phyloP scores from a whole-genome alignment of 1,139 yeast species.

The Hanseniaspora uvarum region DNA sequence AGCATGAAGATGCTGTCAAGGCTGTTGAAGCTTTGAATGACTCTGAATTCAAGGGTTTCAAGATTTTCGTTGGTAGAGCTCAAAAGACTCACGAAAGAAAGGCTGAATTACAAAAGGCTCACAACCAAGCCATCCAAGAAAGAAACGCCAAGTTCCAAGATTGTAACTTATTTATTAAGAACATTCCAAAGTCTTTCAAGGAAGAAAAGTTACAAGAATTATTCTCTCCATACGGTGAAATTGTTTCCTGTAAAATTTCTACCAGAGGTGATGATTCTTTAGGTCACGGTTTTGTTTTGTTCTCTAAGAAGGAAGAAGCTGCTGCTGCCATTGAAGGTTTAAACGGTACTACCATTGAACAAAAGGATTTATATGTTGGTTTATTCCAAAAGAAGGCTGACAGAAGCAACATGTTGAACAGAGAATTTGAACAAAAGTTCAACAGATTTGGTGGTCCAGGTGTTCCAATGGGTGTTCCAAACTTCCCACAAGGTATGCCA shows the following conservation, averaged over 20 bases:
- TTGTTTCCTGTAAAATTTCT: conserved; percentile 96
- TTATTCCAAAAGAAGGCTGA: conserved; percentile 98
- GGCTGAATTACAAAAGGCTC: conserved; percentile 91
- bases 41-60: conserved; percentile 72
- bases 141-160: conserved; percentile 93
- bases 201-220: conserved; percentile 88
- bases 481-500: conserved; percentile 41
- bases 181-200: conserved; percentile 86
- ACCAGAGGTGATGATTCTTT: conserved; percentile 91
- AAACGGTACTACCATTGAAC: conserved; percentile 93
- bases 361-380: conserved; percentile 97
- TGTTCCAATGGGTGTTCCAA: conserved; percentile 36
- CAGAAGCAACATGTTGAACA: conserved; percentile 93
- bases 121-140: conserved; percentile 87
- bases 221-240: conserved; percentile 85
- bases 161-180: conserved; percentile 91
- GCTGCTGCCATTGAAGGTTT: conserved; percentile 96
- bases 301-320: conserved; percentile 97
- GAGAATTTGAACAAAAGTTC: conserved; percentile 96
- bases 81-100: conserved; percentile 98
- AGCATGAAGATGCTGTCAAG: conserved; percentile 76
- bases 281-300: conserved; percentile 98
- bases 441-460: conserved; percentile 51
- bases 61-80: conserved; percentile 93
- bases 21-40: conserved; percentile 92